Evolutionary conservation across 441 rosid genomes (phyloP).

Genomic region (Populus trichocarpa): DNA sequence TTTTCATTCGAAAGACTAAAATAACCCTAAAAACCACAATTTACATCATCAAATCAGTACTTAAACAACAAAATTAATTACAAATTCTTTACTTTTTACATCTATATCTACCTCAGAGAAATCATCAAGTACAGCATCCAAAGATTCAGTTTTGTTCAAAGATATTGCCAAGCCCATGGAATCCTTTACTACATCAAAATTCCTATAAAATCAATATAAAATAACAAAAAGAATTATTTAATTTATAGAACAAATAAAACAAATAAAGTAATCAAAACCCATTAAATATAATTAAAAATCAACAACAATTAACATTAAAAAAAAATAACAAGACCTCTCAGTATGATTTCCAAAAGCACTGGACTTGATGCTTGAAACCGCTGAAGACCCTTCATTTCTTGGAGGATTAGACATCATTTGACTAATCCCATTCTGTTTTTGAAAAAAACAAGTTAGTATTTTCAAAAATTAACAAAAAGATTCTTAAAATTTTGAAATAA

Average conservation of each 20-base stretch:
- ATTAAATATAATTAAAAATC: not conserved
- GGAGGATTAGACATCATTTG: conserved; percentile 26
- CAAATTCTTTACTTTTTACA: too few relatives aligned
- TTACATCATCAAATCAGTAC: not conserved
- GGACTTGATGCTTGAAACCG: not conserved
- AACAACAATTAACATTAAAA: not conserved
- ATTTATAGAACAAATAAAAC: not conserved
- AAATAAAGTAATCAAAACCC: too few relatives aligned
- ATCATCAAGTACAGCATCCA: conserved; percentile 64
- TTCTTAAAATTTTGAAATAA: not conserved
- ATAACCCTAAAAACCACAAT: conserved; percentile 52
- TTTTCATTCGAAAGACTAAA: conserved; percentile 54
- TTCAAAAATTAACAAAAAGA: not conserved
- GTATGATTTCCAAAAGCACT: not conserved
- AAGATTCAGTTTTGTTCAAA: conserved; percentile 60
- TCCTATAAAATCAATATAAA: not conserved
- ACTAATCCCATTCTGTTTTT: conserved; percentile 33
- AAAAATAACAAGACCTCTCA: conserved; percentile 23
- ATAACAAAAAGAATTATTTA: conserved; percentile 26
- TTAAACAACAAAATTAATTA: too few relatives aligned
- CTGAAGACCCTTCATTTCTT: too few relatives aligned
- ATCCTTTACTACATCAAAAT: conserved; percentile 61
- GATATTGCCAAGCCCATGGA: conserved; percentile 85
- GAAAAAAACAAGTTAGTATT: not conserved
- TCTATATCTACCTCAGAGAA: conserved; percentile 55